Percentiles rank a stretch among this genome's conserved stretches.
Conservation (phyloP, 768 basidiomycete species). For the Termitomyces sp. region DNA sequence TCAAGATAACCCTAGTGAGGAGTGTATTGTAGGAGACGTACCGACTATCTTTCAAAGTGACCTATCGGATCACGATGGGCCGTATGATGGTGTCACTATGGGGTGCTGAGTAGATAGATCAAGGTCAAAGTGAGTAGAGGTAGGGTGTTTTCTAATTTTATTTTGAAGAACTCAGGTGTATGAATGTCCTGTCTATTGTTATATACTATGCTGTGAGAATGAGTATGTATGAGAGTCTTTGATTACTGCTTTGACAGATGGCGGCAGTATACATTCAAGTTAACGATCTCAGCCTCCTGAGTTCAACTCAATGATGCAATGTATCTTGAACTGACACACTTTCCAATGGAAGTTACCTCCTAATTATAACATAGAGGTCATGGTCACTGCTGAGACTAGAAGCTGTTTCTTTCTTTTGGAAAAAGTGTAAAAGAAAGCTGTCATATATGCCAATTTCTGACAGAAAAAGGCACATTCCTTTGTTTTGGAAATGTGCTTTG, state of each 20-base stretch:
- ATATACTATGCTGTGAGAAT: background rate
- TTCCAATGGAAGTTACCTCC: conserved; percentile 59
- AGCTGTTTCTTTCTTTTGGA: no score
- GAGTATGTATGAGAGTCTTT: no score
- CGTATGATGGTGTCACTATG: conserved; percentile 26
- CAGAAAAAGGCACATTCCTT: no score
- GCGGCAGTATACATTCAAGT: no score
- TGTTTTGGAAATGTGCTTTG: no score
- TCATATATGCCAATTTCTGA: no score
- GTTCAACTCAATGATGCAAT: background rate
- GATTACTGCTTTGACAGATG: background rate
- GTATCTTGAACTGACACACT: conserved; percentile 37
- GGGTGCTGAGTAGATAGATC: conserved; percentile 15
- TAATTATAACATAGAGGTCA: no score
- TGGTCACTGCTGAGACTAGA: no score
- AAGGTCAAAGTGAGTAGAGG: no score
- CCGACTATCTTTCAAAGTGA: conserved; percentile 37
- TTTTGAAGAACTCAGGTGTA: no score
- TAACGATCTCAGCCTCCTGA: background rate
- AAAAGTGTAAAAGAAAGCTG: no score
- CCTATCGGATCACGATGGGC: conserved; percentile 43
- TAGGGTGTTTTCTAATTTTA: no score
- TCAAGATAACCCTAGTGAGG: conserved; percentile 48
- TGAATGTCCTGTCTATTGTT: background rate
- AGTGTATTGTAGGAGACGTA: conserved; percentile 52